Conservation (phyloP, 202 grass and related monocot genomes). For the Panicum virgatum region DNA sequence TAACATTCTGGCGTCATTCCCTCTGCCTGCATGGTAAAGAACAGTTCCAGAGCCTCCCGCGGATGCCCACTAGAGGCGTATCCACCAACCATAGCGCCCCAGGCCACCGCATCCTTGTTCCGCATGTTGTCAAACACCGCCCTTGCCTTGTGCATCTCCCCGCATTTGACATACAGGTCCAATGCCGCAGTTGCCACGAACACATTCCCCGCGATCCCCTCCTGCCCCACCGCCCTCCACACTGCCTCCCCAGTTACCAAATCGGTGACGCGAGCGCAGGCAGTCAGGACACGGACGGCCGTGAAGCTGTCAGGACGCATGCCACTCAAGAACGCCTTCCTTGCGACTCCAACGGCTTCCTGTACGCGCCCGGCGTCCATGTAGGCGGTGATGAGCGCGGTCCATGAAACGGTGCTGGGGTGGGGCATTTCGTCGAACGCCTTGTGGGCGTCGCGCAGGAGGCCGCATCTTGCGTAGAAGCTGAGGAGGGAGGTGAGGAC, state of each 20-base stretch:
- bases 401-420: conserved; percentile 49
- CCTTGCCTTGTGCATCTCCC: conserved; percentile 54
- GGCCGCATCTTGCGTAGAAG: conserved; percentile 54
- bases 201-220: conserved; percentile 32
- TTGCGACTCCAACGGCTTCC: conserved; percentile 29
- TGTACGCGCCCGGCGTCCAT: conserved; percentile 29
- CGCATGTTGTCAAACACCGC: conserved; percentile 54
- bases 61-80: conserved; percentile 63
- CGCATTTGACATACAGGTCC: conserved; percentile 65
- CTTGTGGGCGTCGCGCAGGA: conserved; percentile 1
- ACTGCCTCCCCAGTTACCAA: conserved; percentile 41
- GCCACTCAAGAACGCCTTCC: conserved; percentile 35
- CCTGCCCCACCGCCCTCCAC: conserved; percentile 26
- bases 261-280: conserved; percentile 43
- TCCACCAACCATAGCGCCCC: conserved; percentile 71
- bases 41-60: conserved; percentile 54
- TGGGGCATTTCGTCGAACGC: conserved; percentile 62
- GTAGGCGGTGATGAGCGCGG: conserved; percentile 55
- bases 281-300: conserved; percentile 36
- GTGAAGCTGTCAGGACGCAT: conserved; percentile 52
- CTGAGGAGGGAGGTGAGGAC: conserved; percentile 64
- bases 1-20: conserved; percentile 57
- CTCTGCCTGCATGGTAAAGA: conserved; percentile 53
- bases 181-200: conserved; percentile 57
- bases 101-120: conserved; percentile 55